Conservation (phyloP, 2,329 filamentous ascomycete species). For the Fusarium pseudocircinatum region DNA sequence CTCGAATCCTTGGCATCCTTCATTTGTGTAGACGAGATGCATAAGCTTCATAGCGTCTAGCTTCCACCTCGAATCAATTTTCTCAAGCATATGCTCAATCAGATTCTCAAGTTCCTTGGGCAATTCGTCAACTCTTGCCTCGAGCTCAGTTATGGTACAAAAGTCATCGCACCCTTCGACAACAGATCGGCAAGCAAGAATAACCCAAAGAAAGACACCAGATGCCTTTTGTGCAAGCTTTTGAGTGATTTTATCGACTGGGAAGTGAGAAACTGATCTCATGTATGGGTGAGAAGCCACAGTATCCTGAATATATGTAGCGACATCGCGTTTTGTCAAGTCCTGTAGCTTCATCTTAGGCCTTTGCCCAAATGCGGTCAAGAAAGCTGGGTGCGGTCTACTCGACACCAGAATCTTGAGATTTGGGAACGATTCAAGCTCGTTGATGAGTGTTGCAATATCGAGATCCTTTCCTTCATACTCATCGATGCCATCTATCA, state of each 20-base stretch:
- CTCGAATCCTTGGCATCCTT: rapidly evolving
- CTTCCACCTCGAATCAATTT: neutral
- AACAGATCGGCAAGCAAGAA: neutral
- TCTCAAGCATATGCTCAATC: neutral
- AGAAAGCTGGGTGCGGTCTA: neutral
- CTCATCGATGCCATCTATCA: neutral
- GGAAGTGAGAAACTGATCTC: neutral
- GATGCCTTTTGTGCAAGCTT: neutral
- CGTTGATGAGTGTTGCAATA: neutral
- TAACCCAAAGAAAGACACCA: neutral
- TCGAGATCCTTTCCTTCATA: neutral
- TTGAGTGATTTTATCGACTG: rapidly evolving
- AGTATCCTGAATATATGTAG: neutral
- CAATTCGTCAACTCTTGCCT: neutral
- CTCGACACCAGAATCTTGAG: neutral
- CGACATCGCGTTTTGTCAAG: neutral
- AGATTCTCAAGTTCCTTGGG: neutral
- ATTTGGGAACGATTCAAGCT: neutral
- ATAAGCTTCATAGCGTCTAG: neutral
- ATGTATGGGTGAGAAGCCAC: neutral
- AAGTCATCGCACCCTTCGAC: neutral
- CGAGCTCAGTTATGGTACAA: neutral
- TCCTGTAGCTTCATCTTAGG: neutral
- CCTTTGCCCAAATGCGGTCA: rapidly evolving
- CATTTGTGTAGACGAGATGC: neutral